Conservation (phyloP, 768 basidiomycete genomes). For the Hericium alpestre region DNA sequence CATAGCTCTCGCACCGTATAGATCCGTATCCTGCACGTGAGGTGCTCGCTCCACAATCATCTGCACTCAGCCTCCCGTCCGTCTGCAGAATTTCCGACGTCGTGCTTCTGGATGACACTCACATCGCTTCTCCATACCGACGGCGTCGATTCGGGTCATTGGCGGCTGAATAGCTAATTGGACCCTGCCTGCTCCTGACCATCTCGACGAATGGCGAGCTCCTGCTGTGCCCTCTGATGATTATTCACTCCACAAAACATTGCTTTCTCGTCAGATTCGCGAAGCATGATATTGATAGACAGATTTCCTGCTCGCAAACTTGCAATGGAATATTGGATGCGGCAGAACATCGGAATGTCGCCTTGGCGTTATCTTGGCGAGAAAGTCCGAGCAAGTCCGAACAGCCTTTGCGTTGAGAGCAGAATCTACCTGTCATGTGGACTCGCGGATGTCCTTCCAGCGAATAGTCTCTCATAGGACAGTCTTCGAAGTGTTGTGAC, state of each 20-base stretch:
- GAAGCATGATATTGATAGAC: background rate
- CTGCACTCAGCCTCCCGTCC: no score
- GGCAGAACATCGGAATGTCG: background rate
- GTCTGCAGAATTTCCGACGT: no score
- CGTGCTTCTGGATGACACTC: no score
- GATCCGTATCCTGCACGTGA: no score
- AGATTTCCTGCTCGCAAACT: background rate
- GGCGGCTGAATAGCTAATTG: background rate
- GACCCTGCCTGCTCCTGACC: background rate
- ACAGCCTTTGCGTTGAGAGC: no score
- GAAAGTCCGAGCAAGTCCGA: background rate
- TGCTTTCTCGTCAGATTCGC: background rate
- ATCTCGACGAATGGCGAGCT: background rate
- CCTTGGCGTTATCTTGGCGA: background rate
- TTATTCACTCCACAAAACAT: background rate
- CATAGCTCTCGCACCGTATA: no score
- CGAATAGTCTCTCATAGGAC: no score
- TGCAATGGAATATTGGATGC: background rate
- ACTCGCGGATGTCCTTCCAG: no score
- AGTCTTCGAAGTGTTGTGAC: no score
- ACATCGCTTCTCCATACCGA: no score
- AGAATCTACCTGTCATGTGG: no score
- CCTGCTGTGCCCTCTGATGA: background rate
- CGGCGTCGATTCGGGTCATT: background rate
- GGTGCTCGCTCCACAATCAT: no score